Base-by-base conservation (phyloP, 2,329 filamentous ascomycete species). In the Botrytis cinerea region DNA sequence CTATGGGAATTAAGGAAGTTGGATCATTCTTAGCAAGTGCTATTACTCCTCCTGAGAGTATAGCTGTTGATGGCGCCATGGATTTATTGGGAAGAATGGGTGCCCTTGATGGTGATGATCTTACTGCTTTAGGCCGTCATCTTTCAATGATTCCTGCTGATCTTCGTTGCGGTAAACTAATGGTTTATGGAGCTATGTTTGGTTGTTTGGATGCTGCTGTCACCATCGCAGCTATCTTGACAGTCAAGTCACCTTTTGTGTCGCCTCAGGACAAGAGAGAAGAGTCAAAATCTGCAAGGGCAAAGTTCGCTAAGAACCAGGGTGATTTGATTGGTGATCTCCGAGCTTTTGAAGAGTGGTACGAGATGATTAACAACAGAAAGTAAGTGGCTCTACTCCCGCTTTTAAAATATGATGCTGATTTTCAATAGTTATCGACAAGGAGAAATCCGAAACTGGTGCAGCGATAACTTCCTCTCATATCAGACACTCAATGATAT, bases 121-220 rank as follows among this genome's bases (percentile, higher is more conserved):
- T 99, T 59, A 98, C 96, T 0, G 94, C 95, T 4, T 90, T 99
- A 64, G 96, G 96, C 57, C 91, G 92, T 71, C 96, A 98, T 83
- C 86, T 99, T n/a, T 92, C 95, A 28, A 93, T 97, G 89, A 94
- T 99, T 69, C 96, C 96, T 2, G 93, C 95, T 0, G 96, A 99
- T 80, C 86, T 99, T 66, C 90, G 95, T 43, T 97, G 94, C 81
- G 94, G 93, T 63, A 99, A 99, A 83, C 87, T 99, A 48, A 94
- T 99, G 87, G 93, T 99, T 5, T 97, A 97, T 80, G 96, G 96
- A 9, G 92, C 94, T 25, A 94, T 97, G 73, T 98, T 99, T 80
- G 93, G 93, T 48, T 98, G 95, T 80, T 87, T 98, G 10, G 94
- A 97, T 79, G 90, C 95, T 70, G 94, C 92, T 77, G 87, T 98